Evolutionary conservation across 2,329 filamentous ascomycete species (phyloP).

Genomic region (Diplodia intermedia): DNA sequence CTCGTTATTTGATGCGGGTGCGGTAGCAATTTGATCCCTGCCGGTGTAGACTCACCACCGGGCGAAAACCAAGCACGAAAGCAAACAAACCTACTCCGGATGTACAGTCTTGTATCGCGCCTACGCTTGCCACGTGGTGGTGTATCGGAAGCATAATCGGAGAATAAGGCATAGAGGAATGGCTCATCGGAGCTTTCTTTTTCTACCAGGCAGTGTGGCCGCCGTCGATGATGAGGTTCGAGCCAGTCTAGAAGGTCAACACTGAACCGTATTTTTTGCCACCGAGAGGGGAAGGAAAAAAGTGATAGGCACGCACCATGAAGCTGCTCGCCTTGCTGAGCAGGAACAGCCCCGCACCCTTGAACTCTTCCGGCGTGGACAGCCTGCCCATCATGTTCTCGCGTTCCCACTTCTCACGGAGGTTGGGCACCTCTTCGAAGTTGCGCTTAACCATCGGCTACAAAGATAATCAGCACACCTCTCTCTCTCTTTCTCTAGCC

Average conservation of each 20-base stretch:
- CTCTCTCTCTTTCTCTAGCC: neutral
- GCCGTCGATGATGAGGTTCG: conserved; percentile 46
- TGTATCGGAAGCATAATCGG: neutral
- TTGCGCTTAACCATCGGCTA: conserved; percentile 79
- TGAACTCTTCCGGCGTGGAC: conserved; percentile 46
- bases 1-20: neutral
- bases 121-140: conserved; percentile 1
- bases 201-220: conserved; percentile 45
- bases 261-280: neutral
- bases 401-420: conserved; percentile 69
- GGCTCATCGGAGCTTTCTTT: neutral
- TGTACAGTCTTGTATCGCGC: neutral
- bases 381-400: conserved; percentile 76
- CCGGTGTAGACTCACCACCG: neutral
- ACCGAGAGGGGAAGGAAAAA: neutral
- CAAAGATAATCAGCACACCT: neutral
- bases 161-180: neutral
- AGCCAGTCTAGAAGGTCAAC: conserved; percentile 38
- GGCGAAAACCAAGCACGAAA: neutral
- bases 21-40: neutral
- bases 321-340: conserved; percentile 47
- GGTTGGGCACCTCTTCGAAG: conserved; percentile 75
- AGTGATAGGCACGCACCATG: conserved; percentile 39
- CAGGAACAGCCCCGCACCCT: conserved; percentile 45
- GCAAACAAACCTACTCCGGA: neutral